Base-by-base conservation (phyloP, 1,139 yeast species). In the Nematodospora anomalae region DNA sequence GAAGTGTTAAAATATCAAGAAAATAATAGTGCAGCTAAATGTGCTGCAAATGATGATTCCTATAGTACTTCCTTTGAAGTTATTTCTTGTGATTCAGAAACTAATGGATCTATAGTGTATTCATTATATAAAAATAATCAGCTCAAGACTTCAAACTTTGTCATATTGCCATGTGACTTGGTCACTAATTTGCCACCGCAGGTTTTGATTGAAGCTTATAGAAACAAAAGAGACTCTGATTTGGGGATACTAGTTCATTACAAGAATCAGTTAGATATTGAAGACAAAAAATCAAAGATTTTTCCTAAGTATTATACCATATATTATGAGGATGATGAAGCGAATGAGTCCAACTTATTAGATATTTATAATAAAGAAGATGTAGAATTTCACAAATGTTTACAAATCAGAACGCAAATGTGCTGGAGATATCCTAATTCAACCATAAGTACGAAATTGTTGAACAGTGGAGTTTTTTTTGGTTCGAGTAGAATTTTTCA, bases 181-280 rank as follows among this genome's bases (percentile, higher is more conserved):
- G 71, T 92, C 34, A 88, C 97, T 4, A 90, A 90, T 57, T 69
- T 90, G 28, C 96, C 96, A 4, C 96, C 98, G 3, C 92, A 85
- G 51, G 83, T 83, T 15, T 69, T 94, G 29, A 79, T 90, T 36
- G 96, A 92, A 55, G 84, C 84, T 30, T 90, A 83, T 57, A 72
- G 96, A 50, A 82, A 79, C 49, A 77, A 80, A 50, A 75, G 72
- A 27, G 80, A 76, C 30, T 64, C 72, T 20, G 89, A 85, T 48
- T 57, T 82, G 38, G 92, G 92, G 2, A 68, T 89, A 61, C 72
- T 84, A 27, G 79, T 88, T 12, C 78, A 79, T 53, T 88, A 88
- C 64, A 71, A 74, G 44, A 88, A 88, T 56, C 71, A 65, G 28
- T 69, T 86, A 46, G 95, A 87, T 43, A 76, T 86, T 35, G 75